Conservation (phyloP, 305 asterid genomes). For the Solanum hybrid region DNA sequence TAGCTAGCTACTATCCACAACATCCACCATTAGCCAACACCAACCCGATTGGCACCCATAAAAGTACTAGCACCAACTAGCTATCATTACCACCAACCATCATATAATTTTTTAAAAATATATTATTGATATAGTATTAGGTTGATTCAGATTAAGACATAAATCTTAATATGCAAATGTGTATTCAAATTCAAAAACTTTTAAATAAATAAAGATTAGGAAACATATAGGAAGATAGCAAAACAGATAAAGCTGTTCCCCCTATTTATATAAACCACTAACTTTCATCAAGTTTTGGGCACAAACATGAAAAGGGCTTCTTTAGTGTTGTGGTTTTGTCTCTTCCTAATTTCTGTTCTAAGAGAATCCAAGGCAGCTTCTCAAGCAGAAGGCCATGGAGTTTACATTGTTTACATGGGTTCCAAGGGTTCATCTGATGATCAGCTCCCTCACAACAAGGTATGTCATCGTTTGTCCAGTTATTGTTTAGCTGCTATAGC, state of each 20-base stretch:
- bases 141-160: no score
- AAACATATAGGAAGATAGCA: no score
- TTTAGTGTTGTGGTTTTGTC: conserved; percentile 1
- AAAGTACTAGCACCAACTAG: no score
- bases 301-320: conserved; percentile 20
- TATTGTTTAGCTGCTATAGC: background rate
- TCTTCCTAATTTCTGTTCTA: conserved; percentile 10
- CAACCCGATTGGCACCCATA: no score
- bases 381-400: conserved; percentile 17
- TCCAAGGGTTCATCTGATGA: conserved; percentile 23
- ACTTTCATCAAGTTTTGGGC: background rate
- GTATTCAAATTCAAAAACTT: no score
- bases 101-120: no score
- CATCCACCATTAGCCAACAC: no score
- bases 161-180: no score
- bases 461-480: background rate
- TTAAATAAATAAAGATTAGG: no score
- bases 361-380: background rate
- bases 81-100: no score
- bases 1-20: no score
- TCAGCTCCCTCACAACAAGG: conserved; percentile 35
- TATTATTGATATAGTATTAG: no score
- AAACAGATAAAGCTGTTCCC: background rate
- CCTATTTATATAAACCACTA: background rate
- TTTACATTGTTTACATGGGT: conserved; percentile 66